phyloP scores from a whole-genome alignment of 805 yeast genomes.

The Yarrowia yakushimensis region DNA sequence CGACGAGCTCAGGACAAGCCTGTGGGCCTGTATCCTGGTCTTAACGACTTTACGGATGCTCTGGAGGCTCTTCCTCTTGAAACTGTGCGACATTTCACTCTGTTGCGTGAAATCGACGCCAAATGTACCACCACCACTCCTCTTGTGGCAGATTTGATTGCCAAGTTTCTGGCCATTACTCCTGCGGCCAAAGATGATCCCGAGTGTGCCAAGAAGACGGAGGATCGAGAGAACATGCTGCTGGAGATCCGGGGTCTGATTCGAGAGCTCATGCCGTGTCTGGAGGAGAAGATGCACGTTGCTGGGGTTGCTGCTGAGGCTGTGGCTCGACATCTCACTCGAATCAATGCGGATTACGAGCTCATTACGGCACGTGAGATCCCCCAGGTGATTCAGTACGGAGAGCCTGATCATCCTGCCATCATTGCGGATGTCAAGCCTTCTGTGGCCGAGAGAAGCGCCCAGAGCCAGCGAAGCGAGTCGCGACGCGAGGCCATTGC shows the following conservation, averaged over 20 bases:
- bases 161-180: conserved; percentile 44
- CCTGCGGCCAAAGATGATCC: conserved; percentile 13
- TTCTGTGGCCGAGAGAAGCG: conserved; percentile 45
- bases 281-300: conserved; percentile 97
- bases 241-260: conserved; percentile 44
- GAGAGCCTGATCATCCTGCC: conserved; percentile 89
- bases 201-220: conserved; percentile 25
- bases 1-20: conserved; percentile 6
- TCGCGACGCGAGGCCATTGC: conserved; percentile 89
- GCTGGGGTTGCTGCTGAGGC: conserved; percentile 86
- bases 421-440: conserved; percentile 58
- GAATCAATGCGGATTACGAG: conserved; percentile 79
- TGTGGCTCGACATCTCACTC: conserved; percentile 58
- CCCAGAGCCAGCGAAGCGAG: conserved; percentile 76
- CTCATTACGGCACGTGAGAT: conserved; percentile 71
- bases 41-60: conserved; percentile 88
- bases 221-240: conserved; percentile 35
- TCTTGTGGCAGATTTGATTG: conserved; percentile 53
- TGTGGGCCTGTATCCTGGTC: conserved; percentile 60
- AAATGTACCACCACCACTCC: conserved; percentile 80
- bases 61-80: conserved; percentile 87
- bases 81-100: conserved; percentile 76
- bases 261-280: conserved; percentile 77
- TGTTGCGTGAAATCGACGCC: conserved; percentile 90
- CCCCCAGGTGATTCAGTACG: conserved; percentile 72